Conservation (phyloP, 2,329 filamentous ascomycete genomes). For the Rhynchosporium secalis region DNA sequence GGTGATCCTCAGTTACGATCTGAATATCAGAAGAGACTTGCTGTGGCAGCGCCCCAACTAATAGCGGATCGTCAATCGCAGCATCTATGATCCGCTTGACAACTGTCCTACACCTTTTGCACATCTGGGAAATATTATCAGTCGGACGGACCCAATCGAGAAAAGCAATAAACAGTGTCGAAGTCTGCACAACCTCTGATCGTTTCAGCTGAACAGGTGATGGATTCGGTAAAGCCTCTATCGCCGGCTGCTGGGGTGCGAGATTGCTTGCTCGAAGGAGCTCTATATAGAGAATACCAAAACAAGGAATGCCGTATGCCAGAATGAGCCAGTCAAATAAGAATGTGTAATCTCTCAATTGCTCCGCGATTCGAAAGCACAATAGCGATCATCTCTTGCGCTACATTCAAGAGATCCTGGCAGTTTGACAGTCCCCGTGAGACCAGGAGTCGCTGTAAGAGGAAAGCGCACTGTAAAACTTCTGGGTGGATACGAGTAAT, state of each 20-base stretch:
- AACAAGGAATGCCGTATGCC: constrained; percentile 15
- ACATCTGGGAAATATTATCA: constrained; percentile 18
- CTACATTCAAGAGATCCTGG: constrained; percentile 14
- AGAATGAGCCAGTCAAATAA: constrained; percentile 18
- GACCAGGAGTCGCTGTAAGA: constrained; percentile 14
- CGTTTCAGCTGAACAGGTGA: constrained; percentile 10
- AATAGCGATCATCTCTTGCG: constrained; percentile 15
- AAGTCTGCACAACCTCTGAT: constrained; percentile 19
- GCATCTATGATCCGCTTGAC: constrained; percentile 24
- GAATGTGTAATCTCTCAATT: constrained; percentile 9
- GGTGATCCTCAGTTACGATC: neutral
- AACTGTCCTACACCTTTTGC: constrained; percentile 21
- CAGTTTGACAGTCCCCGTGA: constrained; percentile 12
- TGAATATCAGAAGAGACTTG: neutral
- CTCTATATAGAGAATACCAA: constrained; percentile 16
- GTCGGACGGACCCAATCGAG: constrained; percentile 22
- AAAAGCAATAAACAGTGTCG: constrained; percentile 21
- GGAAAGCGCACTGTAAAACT: constrained; percentile 16
- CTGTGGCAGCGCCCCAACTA: neutral
- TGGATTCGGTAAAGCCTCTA: neutral
- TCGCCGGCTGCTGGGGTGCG: constrained; percentile 3
- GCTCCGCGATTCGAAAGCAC: constrained; percentile 10
- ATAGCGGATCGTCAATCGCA: constrained; percentile 21
- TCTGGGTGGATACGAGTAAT: constrained; percentile 18
- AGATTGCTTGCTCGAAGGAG: constrained; percentile 15